Base-by-base conservation (phyloP, 2,329 filamentous ascomycete species). In the Lizonia empirigonia region DNA sequence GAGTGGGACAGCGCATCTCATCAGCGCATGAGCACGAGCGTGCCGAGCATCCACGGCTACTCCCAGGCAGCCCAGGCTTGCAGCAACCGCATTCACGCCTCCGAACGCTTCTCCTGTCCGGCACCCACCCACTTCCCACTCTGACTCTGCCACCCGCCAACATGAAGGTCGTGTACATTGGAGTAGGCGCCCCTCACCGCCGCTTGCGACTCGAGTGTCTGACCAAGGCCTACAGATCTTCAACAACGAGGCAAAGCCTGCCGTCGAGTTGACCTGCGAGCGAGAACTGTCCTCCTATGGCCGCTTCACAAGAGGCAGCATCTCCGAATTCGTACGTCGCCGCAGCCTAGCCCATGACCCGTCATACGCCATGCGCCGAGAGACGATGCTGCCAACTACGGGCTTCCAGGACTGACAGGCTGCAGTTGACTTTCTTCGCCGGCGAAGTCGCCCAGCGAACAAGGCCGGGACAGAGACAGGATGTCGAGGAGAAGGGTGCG, bases 141-240 rank as follows among this genome's bases (percentile, higher is more conserved):
- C 32, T 7, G 3, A 33, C 15, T n/a, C 16, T 5, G 20, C 19
- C 20, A n/a, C 16, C 40, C 50, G 53, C 39, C 71, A 76, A 66
- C 71, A 93, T 93, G 90, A 93, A 92, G 85, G 79, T 94, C 74
- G 82, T 89, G 75, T 94, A 94, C 77, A 90, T 95, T 71, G 90
- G 90, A 67, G 90, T 94, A 86, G 59, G 86, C 71, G 44, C 30
- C 55, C 45, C 56, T 62, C 60, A 60, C 58, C 64, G 56, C 62
- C 46, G 38, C 49, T 39, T 36, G 34, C 18, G 50, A 47, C 44
- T 26, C 34, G 22, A 30, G 18, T 34, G 29, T 23, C 59, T 68
- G 41, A 64, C 39, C 44, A 40, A 38, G 20, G 24, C 42, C 13
- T 42, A 52, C 67, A 95, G 91, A 84, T 96, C 74, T 80, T 94